These are phyloP conservation scores for Caloboletus inedulis DNA, from an alignment of 1,284 basidiomycete genomes.

Conservation along the genomic window DNA sequence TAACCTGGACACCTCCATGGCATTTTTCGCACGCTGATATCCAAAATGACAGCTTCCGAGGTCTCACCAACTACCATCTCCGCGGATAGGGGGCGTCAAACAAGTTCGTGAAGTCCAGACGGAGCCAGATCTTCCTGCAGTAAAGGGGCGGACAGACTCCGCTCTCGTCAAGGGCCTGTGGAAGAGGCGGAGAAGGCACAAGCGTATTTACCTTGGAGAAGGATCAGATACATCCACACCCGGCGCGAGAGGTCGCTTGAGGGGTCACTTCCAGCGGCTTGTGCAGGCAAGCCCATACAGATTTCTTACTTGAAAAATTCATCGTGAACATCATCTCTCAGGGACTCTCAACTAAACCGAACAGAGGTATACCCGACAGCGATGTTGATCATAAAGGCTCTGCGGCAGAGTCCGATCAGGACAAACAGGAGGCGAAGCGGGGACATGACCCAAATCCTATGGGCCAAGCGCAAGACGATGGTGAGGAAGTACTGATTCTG, in stretches of 20 bases:
- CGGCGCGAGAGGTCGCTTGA: slow-evolving; percentile 6
- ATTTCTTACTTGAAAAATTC: not conserved
- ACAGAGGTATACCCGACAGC: not conserved
- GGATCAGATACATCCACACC: slow-evolving; percentile 3
- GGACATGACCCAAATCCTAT: slow-evolving; percentile 5
- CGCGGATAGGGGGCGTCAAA: not conserved
- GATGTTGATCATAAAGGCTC: not conserved
- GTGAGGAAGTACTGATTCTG: slow-evolving; percentile 22
- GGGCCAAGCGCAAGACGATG: slow-evolving; percentile 12
- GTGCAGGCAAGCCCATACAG: slow-evolving; percentile 13
- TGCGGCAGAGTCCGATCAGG: not conserved
- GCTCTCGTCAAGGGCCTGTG: slow-evolving; percentile 13
- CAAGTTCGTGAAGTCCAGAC: slow-evolving; percentile 11
- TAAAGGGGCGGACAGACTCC: not conserved
- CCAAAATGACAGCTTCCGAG: slow-evolving; percentile 17
- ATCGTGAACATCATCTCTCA: slow-evolving; percentile 7
- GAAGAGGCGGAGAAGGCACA: slow-evolving; percentile 10
- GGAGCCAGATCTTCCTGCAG: not conserved
- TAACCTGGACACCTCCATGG: not conserved
- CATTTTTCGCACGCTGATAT: not conserved
- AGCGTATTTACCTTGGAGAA: not conserved
- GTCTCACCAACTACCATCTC: slow-evolving; percentile 4
- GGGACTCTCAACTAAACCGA: slow-evolving; percentile 9
- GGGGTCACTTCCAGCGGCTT: slow-evolving; percentile 16
- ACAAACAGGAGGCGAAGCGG: not conserved